Base-by-base conservation (phyloP, 345 rosid species). In the Ceriops zippeliana region DNA sequence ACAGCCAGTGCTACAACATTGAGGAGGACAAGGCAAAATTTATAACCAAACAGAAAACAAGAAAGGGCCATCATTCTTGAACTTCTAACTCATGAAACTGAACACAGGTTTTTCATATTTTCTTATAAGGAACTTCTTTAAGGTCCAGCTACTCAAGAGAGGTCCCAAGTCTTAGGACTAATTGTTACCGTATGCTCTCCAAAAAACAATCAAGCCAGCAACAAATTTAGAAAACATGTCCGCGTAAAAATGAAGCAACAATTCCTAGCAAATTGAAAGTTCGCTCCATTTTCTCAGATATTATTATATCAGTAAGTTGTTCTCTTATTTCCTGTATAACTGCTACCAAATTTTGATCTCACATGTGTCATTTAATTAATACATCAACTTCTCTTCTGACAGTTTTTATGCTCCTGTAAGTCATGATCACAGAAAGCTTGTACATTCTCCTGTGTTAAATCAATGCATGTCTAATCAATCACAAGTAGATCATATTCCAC, bases 371-470 rank as follows among this genome's bases (percentile, higher is more conserved):
- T n/a, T 32, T 28, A 24, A 11, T 30, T 52, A 52, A 20, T 19
- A 16, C 65, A 57, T 64, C 57, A 47, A 61, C 6, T 65, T 60
- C 31, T 61, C 24, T 20, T 64, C 30, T 61, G 37, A 61, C 35
- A 47, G 26, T 35, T 1, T 62, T 31, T 49, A 32, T 7, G 17
- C 20, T 62, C 11, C 30, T 27, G 6, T 16, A 27, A 11, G 61
- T 54, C 62, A 64, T 7, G 62, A 52, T 65, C 3, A 51, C 20
- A 52, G 54, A 54, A 68, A 68, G 30, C 7, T 46, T 26, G 13
- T 42, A 11, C 16, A 21, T 13, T 5, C 7, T 30, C 26, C 5
- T n/a, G 6, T 11, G n/a, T 13, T 22, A 19, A 38, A 15, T 21
- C 38, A 37, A 62, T 24, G 26, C 49, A 47, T 6, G 19, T 7